Evolutionary conservation across 2,329 filamentous ascomycete species (phyloP), one percentile per base, ranked within the genome.

Genomic region (Calonectria montana): DNA sequence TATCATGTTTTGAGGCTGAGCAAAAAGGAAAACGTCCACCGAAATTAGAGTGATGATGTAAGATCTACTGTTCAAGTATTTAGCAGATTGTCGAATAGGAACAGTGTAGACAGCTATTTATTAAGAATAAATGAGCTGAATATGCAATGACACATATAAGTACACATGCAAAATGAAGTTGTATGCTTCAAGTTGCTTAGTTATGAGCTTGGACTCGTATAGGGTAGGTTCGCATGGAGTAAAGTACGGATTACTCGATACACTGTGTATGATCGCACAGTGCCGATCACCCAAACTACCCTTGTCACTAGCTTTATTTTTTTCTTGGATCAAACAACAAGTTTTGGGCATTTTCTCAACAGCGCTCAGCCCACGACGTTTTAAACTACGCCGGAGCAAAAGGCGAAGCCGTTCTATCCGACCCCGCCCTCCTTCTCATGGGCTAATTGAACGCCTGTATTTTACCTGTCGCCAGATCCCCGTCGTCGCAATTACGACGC

Each of bases 361-460:
- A 63, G 39, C 57, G n/a, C 27, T 27, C 45, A 62, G n/a, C 45
- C 15, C n/a, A n/a, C 55, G 15, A 21, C 37, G 43, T 21, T 35
- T 39, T n/a, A 15, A 31, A 10, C 45, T 62, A 50, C 18, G n/a
- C 45, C 35, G 23, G 18, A 27, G 45, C 23, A 13, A 41, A 21
- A 45, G 23, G 16, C 23, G n/a, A 21, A 45, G 10, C 23, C 25
- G 10, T 31, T 62, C 25, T 25, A n/a, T 27, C 37, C 7, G 37
- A 45, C 23, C 31, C 48, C 23, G 29, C 15, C 55, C 21, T 55
- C 2, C 25, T 18, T 53, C 43, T 43, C 43, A 70, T 70, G 68
- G 53, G 45, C 35, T 70, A 47, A 70, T 70, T 70, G 68, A 50
- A 43, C 21, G 15, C 43, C 21, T 41, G 15, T 59, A 16, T 41